Evolutionary conservation across 2,329 filamentous ascomycete genomes (phyloP).

Genomic region (Ophiostoma sp.): DNA sequence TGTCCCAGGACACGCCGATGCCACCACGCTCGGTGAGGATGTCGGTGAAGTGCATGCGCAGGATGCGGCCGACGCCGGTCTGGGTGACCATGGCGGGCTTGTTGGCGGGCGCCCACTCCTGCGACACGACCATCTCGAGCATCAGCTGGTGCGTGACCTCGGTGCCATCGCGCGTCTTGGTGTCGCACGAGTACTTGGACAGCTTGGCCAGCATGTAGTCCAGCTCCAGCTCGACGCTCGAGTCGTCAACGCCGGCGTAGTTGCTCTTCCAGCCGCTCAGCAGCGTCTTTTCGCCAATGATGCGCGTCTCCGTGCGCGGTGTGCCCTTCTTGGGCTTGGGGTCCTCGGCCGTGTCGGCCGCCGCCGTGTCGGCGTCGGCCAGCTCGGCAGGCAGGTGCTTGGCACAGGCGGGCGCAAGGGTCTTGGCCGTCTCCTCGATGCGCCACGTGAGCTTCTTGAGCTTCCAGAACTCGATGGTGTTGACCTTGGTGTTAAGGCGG

Average conservation of each 20-base stretch:
- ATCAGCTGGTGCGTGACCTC: conserved; percentile 79
- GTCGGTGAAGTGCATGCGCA: conserved; percentile 86
- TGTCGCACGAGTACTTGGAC: conserved; percentile 69
- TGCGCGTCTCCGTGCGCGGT: conserved; percentile 66
- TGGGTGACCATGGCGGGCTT: conserved; percentile 67
- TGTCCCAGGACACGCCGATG: conserved; percentile 92
- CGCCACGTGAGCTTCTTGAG: conserved; percentile 89
- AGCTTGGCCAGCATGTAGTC: conserved; percentile 60
- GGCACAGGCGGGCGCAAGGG: conserved; percentile 71
- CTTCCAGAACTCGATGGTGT: conserved; percentile 75
- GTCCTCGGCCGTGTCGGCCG: neutral
- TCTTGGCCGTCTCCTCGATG: conserved; percentile 80
- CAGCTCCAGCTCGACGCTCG: conserved; percentile 71
- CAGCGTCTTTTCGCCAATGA: conserved; percentile 75
- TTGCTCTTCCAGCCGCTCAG: conserved; percentile 85
- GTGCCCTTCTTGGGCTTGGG: conserved; percentile 55
- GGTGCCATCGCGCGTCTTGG: conserved; percentile 67
- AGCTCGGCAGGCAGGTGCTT: conserved; percentile 57
- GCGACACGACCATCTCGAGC: conserved; percentile 88
- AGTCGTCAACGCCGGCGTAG: conserved; percentile 44
- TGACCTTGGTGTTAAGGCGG: conserved; percentile 59
- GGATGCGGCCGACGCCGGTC: conserved; percentile 82
- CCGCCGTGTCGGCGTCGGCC: neutral
- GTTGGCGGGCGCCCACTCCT: conserved; percentile 75
- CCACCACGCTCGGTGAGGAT: conserved; percentile 77